Evolutionary conservation across 2,329 filamentous ascomycete genomes (phyloP).

Genomic region (Dactylellina drechsleri): DNA sequence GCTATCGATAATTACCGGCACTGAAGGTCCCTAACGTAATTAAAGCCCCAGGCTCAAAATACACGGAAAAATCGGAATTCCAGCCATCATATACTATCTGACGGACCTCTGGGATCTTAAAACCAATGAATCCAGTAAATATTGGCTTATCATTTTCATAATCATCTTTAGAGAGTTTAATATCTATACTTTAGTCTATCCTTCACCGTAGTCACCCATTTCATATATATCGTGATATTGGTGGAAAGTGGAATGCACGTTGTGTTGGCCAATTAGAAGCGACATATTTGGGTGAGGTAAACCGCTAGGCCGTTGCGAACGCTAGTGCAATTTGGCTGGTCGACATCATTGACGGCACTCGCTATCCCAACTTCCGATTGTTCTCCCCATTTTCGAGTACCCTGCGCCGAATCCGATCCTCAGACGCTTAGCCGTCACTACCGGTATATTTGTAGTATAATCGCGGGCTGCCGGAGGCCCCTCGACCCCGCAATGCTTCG

Average conservation of each 20-base stretch:
- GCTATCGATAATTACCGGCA: too few species aligned
- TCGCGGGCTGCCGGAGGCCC: conserved; percentile 45
- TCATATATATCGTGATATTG: too few species aligned
- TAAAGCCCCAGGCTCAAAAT: too few species aligned
- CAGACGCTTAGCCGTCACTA: conserved; percentile 25
- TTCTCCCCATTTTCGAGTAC: conserved; percentile 28
- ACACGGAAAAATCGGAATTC: too few species aligned
- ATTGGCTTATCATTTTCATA: too few species aligned
- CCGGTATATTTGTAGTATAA: conserved; percentile 28
- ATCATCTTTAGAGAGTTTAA: too few species aligned
- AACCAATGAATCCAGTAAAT: too few species aligned
- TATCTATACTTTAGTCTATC: too few species aligned
- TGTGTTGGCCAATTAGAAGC: conserved; percentile 54
- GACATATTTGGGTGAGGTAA: conserved; percentile 45
- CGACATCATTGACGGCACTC: conserved; percentile 45
- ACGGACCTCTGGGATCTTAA: too few species aligned
- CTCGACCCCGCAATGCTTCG: conserved; percentile 51
- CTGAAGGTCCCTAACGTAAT: too few species aligned
- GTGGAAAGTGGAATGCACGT: neutral
- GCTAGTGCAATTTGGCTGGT: conserved; percentile 34
- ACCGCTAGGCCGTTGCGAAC: conserved; percentile 33
- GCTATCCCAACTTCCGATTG: conserved; percentile 33
- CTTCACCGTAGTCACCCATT: too few species aligned
- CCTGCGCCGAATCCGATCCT: conserved; percentile 17
- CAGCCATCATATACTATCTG: too few species aligned